phyloP scores from a whole-genome alignment of 495 filamentous ascomycete genomes.

The Rostrohypoxylon terebratum region DNA sequence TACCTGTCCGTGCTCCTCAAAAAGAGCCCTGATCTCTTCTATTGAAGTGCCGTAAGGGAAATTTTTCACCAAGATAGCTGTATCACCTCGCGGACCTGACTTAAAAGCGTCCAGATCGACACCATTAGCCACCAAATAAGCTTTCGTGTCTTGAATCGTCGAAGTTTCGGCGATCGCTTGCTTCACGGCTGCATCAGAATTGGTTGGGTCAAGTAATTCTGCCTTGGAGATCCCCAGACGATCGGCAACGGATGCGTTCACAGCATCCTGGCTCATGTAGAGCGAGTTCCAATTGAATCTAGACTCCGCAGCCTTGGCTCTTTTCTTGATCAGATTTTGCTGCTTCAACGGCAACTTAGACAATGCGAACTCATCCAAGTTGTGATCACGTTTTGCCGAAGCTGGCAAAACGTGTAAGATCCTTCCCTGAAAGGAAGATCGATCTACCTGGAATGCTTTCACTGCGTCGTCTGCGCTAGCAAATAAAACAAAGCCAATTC shows the following conservation, averaged over 20 bases:
- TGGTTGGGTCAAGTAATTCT: conserved; percentile 92
- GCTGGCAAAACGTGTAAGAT: conserved; percentile 89
- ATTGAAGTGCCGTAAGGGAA: conserved; percentile 83
- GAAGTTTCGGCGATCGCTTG: conserved; percentile 97
- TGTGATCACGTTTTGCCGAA: conserved; percentile 79
- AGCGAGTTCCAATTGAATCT: conserved; percentile 97
- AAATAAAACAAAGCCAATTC: conserved; percentile 84
- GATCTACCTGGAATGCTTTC: conserved; percentile 79
- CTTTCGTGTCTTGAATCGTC: conserved; percentile 94
- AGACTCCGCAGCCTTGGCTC: conserved; percentile 76
- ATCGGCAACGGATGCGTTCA: conserved; percentile 89
- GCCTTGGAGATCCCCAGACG: conserved; percentile 89
- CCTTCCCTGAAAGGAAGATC: conserved; percentile 88
- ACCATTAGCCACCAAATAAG: conserved; percentile 86
- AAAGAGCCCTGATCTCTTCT: conserved; percentile 73
- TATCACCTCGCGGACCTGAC: conserved; percentile 82
- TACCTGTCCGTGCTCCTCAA: conserved; percentile 79
- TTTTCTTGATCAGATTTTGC: conserved; percentile 88
- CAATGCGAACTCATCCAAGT: conserved; percentile 86
- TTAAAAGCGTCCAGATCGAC: conserved; percentile 94
- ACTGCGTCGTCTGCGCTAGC: conserved; percentile 75
- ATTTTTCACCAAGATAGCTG: conserved; percentile 92
- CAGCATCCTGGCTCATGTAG: conserved; percentile 97
- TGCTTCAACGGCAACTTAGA: conserved; percentile 93
- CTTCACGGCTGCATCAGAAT: conserved; percentile 90